Percentiles rank a stretch among this genome's conserved stretches.
phyloP scores from a whole-genome alignment of 345 rosid species.

The Isatis tinctoria region DNA sequence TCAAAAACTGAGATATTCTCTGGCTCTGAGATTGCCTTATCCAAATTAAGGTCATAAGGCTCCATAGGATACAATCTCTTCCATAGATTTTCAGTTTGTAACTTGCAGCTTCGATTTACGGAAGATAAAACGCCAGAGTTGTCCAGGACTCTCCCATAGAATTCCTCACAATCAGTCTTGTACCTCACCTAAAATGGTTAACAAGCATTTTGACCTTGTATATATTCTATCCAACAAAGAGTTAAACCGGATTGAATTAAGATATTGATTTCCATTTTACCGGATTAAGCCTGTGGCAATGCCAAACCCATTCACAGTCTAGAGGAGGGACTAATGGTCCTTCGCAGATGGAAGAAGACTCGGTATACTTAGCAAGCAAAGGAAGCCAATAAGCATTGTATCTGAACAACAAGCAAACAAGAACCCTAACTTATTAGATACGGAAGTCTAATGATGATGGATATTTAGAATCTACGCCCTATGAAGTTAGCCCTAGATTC shows the following conservation, averaged over 20 bases:
- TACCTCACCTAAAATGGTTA: slow-evolving; percentile 52
- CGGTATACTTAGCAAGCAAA: slow-evolving; percentile 62
- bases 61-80: slow-evolving; percentile 58
- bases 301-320: slow-evolving; percentile 99
- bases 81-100: slow-evolving; percentile 64
- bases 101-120: slow-evolving; percentile 39
- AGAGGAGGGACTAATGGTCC: slow-evolving; percentile 83
- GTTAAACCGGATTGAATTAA: too few relatives aligned
- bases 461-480: too few relatives aligned
- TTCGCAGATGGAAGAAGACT: slow-evolving; percentile 40
- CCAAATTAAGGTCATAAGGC: slow-evolving; percentile 56
- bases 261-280: slow-evolving; percentile 33
- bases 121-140: slow-evolving; percentile 64
- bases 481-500: not conserved
- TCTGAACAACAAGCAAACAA: slow-evolving; percentile 43
- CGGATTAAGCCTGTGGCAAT: slow-evolving; percentile 96
- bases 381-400: slow-evolving; percentile 96
- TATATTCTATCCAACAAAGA: too few relatives aligned
- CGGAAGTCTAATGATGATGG: too few relatives aligned
- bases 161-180: slow-evolving; percentile 74
- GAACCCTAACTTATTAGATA: not conserved
- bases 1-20: slow-evolving; percentile 40
- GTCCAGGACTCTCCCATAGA: slow-evolving; percentile 71
- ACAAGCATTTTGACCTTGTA: too few relatives aligned
- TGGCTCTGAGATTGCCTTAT: slow-evolving; percentile 14